Evolutionary conservation across 225 moss, liverwort and hornwort species (phyloP).

Genomic region (Physcomitrium patens): DNA sequence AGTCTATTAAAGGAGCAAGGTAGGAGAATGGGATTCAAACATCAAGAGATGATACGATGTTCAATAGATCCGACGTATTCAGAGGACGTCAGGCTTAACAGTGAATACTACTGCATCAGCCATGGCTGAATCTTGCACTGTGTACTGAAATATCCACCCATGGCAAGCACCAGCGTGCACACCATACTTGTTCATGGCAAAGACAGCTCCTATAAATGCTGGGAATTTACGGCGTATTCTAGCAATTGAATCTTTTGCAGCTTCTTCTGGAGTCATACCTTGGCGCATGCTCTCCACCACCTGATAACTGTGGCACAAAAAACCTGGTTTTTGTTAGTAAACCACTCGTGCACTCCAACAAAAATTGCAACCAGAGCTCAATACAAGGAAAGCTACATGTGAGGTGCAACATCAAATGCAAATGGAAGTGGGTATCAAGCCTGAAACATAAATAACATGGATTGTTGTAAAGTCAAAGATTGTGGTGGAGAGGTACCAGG

Average conservation of each 20-base stretch:
- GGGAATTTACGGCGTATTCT: constrained; percentile 90
- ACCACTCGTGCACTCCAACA: neutral
- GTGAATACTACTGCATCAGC: constrained; percentile 61
- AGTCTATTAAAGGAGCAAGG: no score
- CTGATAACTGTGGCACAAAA: constrained; percentile 70
- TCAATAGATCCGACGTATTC: no score
- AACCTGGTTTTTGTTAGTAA: constrained; percentile 8
- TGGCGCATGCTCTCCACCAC: constrained; percentile 97
- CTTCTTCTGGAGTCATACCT: constrained; percentile 77
- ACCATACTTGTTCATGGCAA: constrained; percentile 76
- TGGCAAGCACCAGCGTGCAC: constrained; percentile 86
- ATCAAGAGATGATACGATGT: no score
- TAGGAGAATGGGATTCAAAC: no score
- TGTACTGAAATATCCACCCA: constrained; percentile 89
- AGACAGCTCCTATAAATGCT: constrained; percentile 77
- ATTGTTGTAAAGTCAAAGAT: neutral
- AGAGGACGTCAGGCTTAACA: constrained; percentile 31
- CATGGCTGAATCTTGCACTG: constrained; percentile 69
- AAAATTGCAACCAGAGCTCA: neutral
- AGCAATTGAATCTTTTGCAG: constrained; percentile 75
- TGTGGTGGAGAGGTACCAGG: constrained; percentile 58
- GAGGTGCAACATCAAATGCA: neutral
- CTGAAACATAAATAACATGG: constrained; percentile 13
- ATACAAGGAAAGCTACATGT: neutral
- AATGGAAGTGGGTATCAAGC: neutral